Percentiles rank a stretch among this genome's conserved stretches.
phyloP scores from a whole-genome alignment of 2,329 filamentous ascomycete species.

The Aspergillus ustus region DNA sequence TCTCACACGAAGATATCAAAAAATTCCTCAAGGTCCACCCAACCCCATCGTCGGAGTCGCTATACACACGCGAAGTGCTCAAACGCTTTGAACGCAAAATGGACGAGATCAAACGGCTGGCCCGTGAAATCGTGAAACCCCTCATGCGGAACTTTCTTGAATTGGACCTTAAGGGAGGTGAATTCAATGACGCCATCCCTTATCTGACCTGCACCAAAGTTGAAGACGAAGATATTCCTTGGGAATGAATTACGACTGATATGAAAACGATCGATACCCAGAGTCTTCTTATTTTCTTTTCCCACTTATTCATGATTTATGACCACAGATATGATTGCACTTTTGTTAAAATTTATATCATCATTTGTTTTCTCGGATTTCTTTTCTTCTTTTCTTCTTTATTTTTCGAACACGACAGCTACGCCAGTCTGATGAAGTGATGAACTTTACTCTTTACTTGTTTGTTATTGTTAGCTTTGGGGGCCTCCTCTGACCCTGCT shows the following conservation, averaged over 20 bases:
- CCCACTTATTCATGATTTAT: constrained; percentile 7
- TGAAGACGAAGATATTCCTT: constrained; percentile 66
- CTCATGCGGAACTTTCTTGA: constrained; percentile 86
- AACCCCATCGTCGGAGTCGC: constrained; percentile 55
- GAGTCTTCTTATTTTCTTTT: constrained; percentile 13
- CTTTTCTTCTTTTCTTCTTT: constrained; percentile 3
- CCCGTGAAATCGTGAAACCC: constrained; percentile 79
- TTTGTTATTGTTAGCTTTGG: constrained; percentile 5
- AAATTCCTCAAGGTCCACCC: constrained; percentile 83
- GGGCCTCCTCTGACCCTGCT: neutral
- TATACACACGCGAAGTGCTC: constrained; percentile 86
- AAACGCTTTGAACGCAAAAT: constrained; percentile 83
- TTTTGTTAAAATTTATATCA: constrained; percentile 6
- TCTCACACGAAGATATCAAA: constrained; percentile 86
- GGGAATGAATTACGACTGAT: constrained; percentile 49
- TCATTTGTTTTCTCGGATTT: constrained; percentile 13
- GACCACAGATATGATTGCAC: constrained; percentile 11
- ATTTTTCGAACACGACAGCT: constrained; percentile 6
- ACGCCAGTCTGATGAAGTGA: constrained; percentile 19
- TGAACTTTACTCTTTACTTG: constrained; percentile 1
- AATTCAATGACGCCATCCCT: constrained; percentile 51
- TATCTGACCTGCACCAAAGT: constrained; percentile 70
- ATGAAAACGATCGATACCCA: constrained; percentile 23
- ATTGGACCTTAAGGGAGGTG: constrained; percentile 65
- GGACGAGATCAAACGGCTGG: constrained; percentile 85